These are phyloP conservation scores for Fusarium temperatum DNA, from an alignment of 2,329 filamentous ascomycete genomes.

Conservation along the genomic window DNA sequence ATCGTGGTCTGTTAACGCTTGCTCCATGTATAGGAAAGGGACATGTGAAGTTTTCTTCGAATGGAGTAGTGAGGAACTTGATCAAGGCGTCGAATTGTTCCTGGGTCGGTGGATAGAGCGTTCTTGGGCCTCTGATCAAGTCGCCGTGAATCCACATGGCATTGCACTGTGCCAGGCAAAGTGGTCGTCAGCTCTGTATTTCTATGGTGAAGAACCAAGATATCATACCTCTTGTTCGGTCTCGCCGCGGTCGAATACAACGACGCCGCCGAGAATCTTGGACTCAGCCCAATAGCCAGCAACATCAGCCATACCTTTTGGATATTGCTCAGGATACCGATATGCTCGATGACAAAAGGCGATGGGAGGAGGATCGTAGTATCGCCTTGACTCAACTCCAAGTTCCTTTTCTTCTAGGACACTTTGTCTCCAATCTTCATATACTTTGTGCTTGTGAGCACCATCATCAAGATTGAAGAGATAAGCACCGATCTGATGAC, in stretches of 20 bases:
- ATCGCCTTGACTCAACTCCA: background rate
- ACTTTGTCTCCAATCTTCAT: background rate
- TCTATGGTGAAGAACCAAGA: fast-evolving
- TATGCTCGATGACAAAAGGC: slow-evolving; percentile 14
- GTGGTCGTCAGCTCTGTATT: too few relatives aligned
- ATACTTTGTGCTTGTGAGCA: slow-evolving; percentile 2
- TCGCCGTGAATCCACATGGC: slow-evolving; percentile 21
- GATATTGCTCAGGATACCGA: slow-evolving; percentile 9
- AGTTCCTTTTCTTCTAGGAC: background rate
- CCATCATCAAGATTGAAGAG: slow-evolving; percentile 12
- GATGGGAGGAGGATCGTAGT: background rate
- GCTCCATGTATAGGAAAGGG: slow-evolving; percentile 17
- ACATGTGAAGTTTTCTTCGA: fast-evolving
- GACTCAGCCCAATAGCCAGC: slow-evolving; percentile 25
- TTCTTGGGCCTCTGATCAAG: background rate
- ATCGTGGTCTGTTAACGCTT: slow-evolving; percentile 11
- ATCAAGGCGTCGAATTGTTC: slow-evolving; percentile 2
- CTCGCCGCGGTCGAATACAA: slow-evolving; percentile 18
- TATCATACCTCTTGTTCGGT: background rate
- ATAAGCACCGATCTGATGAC: slow-evolving; percentile 22
- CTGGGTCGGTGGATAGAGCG: slow-evolving; percentile 17
- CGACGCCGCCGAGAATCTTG: slow-evolving; percentile 9
- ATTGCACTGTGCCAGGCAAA: background rate
- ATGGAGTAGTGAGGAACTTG: background rate
- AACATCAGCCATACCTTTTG: background rate